Conservation (phyloP, 345 rosid species). For the Abelmoschus esculentus region DNA sequence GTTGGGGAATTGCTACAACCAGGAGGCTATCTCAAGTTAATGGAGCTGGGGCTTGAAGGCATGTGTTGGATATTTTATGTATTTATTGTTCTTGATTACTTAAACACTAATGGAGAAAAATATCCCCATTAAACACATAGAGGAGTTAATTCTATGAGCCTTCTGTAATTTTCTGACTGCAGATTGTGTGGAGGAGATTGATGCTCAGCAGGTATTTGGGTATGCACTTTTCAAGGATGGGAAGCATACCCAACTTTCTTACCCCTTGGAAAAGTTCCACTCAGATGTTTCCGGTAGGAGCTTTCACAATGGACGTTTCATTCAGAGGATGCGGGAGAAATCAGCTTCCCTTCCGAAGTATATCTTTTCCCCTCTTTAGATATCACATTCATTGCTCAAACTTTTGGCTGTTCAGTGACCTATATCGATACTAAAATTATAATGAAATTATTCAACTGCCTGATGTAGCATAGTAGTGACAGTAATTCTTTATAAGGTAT, state of each 20-base stretch:
- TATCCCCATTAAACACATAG: no score
- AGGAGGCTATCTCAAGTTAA: constrained; percentile 65
- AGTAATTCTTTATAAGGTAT: background rate
- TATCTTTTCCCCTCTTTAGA: background rate
- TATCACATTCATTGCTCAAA: background rate
- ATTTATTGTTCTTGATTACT: background rate
- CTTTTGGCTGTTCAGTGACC: background rate
- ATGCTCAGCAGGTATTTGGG: background rate
- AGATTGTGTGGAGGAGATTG: constrained; percentile 43
- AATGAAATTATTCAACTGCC: background rate
- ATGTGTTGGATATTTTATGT: background rate
- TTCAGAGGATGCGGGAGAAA: constrained; percentile 44
- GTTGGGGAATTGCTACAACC: constrained; percentile 78
- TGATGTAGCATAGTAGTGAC: background rate
- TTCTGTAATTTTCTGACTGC: constrained; percentile 9
- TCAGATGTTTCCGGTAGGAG: constrained; percentile 32
- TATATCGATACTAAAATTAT: background rate
- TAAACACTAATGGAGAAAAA: background rate
- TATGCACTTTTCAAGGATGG: constrained; percentile 42
- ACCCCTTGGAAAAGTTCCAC: constrained; percentile 42
- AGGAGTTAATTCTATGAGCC: background rate
- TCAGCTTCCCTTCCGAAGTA: constrained; percentile 42
- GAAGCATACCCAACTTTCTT: constrained; percentile 31
- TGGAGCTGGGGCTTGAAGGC: constrained; percentile 73
- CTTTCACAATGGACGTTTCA: constrained; percentile 29